A percentile compares a stretch with the other conserved stretches of the same genome.
phyloP scores from a whole-genome alignment of 2,329 filamentous ascomycete species.

The Neopestalotiopsis sp. region DNA sequence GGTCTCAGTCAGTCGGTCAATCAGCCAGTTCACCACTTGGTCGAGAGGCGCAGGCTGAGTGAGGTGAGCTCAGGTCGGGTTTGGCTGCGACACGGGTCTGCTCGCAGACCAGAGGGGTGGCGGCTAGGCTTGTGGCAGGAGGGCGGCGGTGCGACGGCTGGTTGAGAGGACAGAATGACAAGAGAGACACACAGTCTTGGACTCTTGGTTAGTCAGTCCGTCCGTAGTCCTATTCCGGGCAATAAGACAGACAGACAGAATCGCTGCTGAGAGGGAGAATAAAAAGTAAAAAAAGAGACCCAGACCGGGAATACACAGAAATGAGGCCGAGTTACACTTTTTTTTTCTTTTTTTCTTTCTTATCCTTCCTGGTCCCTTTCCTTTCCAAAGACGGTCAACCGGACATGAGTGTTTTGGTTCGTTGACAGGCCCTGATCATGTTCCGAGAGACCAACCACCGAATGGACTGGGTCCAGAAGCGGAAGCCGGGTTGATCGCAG shows the following conservation, averaged over 20 bases:
- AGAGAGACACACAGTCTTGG: constrained; percentile 1
- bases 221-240: background rate
- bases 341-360: background rate
- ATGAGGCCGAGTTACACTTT: background rate
- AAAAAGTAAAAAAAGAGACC: background rate
- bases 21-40: background rate
- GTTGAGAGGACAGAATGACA: background rate
- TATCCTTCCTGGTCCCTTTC: background rate
- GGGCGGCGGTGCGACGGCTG: background rate
- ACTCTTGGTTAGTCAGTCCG: background rate
- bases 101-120: background rate
- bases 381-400: constrained; percentile 23
- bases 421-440: constrained; percentile 4
- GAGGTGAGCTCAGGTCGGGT: background rate
- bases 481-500: constrained; percentile 33
- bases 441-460: constrained; percentile 34
- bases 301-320: background rate
- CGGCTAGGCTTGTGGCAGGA: background rate
- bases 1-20: background rate
- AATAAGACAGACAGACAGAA: constrained; percentile 5
- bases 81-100: background rate
- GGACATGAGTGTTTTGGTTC: constrained; percentile 21
- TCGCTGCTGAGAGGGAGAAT: background rate
- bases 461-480: constrained; percentile 27
- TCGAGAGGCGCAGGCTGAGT: background rate